Percentiles rank a stretch among this genome's conserved stretches.
phyloP scores from a whole-genome alignment of 2,329 filamentous ascomycete species.

The Penicillium palitans region DNA sequence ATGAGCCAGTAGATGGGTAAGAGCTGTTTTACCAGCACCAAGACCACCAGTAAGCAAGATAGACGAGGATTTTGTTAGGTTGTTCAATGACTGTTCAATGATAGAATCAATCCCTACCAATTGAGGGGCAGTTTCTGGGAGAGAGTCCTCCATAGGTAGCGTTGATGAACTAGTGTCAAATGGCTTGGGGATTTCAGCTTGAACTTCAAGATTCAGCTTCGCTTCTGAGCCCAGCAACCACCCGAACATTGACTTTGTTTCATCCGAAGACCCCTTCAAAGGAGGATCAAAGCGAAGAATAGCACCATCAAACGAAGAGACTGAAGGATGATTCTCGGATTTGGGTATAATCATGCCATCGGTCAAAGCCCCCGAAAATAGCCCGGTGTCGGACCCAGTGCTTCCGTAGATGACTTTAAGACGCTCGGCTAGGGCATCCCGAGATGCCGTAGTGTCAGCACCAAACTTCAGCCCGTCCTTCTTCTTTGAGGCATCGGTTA shows the following conservation, averaged over 20 bases:
- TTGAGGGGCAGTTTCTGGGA: conserved; percentile 56
- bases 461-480: conserved; percentile 77
- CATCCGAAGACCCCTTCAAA: conserved; percentile 36
- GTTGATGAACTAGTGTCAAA: conserved; percentile 46
- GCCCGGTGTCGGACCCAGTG: conserved; percentile 55
- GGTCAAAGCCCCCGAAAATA: conserved; percentile 82
- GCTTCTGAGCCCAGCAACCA: conserved; percentile 81
- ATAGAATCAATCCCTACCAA: conserved; percentile 84
- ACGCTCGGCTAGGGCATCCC: conserved; percentile 70
- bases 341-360: conserved; percentile 79
- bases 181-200: conserved; percentile 69
- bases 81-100: conserved; percentile 69
- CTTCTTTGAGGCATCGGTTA: conserved; percentile 55
- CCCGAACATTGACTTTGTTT: conserved; percentile 34
- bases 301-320: conserved; percentile 76
- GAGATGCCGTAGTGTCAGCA: conserved; percentile 79
- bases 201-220: conserved; percentile 72
- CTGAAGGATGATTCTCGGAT: conserved; percentile 54
- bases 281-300: conserved; percentile 74
- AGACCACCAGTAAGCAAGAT: conserved; percentile 85
- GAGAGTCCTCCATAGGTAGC: conserved; percentile 55
- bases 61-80: conserved; percentile 82
- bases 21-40: conserved; percentile 83
- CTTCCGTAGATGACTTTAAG: conserved; percentile 71
- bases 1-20: conserved; percentile 74